phyloP scores from a whole-genome alignment of 2,329 filamentous ascomycete species.

The Dactylellina parvicollis region DNA sequence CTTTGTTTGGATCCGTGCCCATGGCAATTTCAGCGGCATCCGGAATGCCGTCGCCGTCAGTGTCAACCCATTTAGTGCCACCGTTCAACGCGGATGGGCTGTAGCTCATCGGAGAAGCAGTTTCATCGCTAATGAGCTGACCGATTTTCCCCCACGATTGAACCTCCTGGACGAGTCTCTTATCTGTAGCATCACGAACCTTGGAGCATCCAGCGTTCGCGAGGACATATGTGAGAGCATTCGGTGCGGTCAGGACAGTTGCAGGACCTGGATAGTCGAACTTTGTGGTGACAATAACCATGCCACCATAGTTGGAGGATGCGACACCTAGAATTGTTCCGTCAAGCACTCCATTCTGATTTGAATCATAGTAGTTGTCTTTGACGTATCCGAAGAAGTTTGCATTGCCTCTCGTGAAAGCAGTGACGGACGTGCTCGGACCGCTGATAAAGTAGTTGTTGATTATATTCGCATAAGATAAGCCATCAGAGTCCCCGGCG shows the following conservation, averaged over 20 bases:
- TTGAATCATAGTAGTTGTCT: conserved; percentile 67
- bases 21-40: conserved; percentile 65
- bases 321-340: conserved; percentile 63
- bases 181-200: conserved; percentile 64
- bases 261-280: conserved; percentile 64
- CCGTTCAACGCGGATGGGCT: conserved; percentile 62
- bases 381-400: conserved; percentile 68
- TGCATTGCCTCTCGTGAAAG: conserved; percentile 68
- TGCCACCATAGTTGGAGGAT: conserved; percentile 63
- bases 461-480: conserved; percentile 66
- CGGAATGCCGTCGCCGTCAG: conserved; percentile 66
- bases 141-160: conserved; percentile 64
- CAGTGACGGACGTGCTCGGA: conserved; percentile 65
- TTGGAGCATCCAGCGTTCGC: conserved; percentile 63
- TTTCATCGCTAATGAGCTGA: conserved; percentile 65
- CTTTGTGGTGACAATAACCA: conserved; percentile 62
- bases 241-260: conserved; percentile 61
- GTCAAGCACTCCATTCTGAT: conserved; percentile 66
- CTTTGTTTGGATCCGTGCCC: conserved; percentile 62
- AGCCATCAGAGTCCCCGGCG: conserved; percentile 65
- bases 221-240: conserved; percentile 63
- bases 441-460: conserved; percentile 70
- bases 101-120: conserved; percentile 60
- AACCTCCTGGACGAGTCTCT: conserved; percentile 62
- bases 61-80: conserved; percentile 62